phyloP scores from a whole-genome alignment of 2,329 filamentous ascomycete genomes.

The Hypoxylon sp. region DNA sequence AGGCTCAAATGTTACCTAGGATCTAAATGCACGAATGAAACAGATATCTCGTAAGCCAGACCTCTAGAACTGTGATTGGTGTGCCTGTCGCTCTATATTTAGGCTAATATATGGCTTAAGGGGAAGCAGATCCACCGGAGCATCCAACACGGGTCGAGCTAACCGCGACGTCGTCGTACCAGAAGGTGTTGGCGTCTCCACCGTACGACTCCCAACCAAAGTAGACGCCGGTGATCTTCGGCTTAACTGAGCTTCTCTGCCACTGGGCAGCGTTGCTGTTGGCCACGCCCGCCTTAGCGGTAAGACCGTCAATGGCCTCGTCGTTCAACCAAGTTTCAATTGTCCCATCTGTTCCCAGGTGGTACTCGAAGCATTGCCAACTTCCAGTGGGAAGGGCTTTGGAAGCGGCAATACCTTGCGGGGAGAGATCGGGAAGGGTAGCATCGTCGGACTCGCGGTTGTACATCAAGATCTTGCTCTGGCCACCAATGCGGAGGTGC shows the following conservation, averaged over 20 bases:
- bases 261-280: constrained; percentile 69
- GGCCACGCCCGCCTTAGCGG: constrained; percentile 60
- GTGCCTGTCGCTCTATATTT: constrained; percentile 25
- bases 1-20: constrained; percentile 24
- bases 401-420: constrained; percentile 70
- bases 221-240: constrained; percentile 69
- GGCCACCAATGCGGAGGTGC: constrained; percentile 74
- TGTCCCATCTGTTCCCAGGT: constrained; percentile 70
- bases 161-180: constrained; percentile 73
- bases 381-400: constrained; percentile 63
- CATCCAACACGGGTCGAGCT: constrained; percentile 66
- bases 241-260: constrained; percentile 64
- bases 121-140: constrained; percentile 21
- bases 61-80: constrained; percentile 16
- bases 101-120: constrained; percentile 31
- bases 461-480: constrained; percentile 74
- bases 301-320: constrained; percentile 66
- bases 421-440: constrained; percentile 73
- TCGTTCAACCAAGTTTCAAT: constrained; percentile 74
- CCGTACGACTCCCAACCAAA: constrained; percentile 77
- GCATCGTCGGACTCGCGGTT: constrained; percentile 75
- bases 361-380: constrained; percentile 75
- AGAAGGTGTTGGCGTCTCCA: constrained; percentile 72
- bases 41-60: neutral
- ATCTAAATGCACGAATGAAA: constrained; percentile 1